Percentiles rank a stretch among this genome's conserved stretches.
These are phyloP conservation scores for Myxozyma sirexii DNA, from an alignment of 805 yeast species.

Conservation along the genomic window DNA sequence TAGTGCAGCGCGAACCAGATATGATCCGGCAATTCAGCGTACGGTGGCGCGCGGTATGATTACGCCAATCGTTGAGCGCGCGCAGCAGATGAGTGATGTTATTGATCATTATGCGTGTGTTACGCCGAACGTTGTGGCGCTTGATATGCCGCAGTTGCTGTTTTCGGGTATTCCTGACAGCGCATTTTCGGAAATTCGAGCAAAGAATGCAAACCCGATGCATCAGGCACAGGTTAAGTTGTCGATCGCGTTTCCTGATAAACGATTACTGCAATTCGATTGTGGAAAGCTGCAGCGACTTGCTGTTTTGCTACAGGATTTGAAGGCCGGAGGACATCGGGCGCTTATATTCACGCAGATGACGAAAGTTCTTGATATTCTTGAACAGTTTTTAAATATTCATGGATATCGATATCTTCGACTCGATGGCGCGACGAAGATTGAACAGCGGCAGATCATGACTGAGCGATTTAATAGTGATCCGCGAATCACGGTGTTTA, in stretches of 20 bases:
- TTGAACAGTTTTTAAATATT: constrained; percentile 89
- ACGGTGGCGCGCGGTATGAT: constrained; percentile 16
- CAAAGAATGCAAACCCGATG: constrained; percentile 52
- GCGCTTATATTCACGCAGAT: constrained; percentile 96
- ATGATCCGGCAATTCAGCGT: constrained; percentile 14
- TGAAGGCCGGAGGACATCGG: constrained; percentile 86
- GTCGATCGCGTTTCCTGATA: constrained; percentile 95
- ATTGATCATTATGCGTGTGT: constrained; percentile 81
- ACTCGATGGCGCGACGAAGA: constrained; percentile 95
- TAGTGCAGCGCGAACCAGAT: neutral
- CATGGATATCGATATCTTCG: constrained; percentile 95
- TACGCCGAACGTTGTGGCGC: constrained; percentile 82
- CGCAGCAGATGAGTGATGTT: constrained; percentile 48
- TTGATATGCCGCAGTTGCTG: constrained; percentile 56
- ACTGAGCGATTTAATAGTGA: constrained; percentile 93
- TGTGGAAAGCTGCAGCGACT: constrained; percentile 94
- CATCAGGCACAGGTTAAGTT: constrained; percentile 83
- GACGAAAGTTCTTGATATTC: constrained; percentile 92
- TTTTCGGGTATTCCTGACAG: constrained; percentile 40
- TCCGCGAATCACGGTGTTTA: constrained; percentile 66
- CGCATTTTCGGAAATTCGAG: constrained; percentile 21
- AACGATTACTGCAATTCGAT: constrained; percentile 86
- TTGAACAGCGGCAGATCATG: constrained; percentile 92
- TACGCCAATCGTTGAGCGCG: constrained; percentile 40
- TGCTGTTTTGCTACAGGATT: constrained; percentile 70